A percentile compares a stretch with the other conserved stretches of the same genome.
Evolutionary conservation across 2,329 filamentous ascomycete genomes (phyloP).

Genomic region (Dothideomycetes sp.): DNA sequence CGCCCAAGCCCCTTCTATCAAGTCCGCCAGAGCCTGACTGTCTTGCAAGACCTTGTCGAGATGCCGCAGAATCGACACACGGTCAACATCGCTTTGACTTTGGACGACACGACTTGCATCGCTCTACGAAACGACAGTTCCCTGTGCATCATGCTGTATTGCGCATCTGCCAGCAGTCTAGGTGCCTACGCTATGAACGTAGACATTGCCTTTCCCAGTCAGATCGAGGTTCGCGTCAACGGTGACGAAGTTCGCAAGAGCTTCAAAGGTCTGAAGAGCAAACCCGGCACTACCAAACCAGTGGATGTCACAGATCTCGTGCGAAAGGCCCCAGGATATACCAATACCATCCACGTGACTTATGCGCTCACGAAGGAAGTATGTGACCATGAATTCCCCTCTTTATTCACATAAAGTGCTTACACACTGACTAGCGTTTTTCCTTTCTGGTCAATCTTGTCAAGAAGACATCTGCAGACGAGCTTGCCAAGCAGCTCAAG

Average conservation of each 20-base stretch:
- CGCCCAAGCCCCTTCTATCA: conserved; percentile 72
- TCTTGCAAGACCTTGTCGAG: conserved; percentile 55
- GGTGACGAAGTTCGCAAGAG: conserved; percentile 85
- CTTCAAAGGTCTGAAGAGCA: conserved; percentile 88
- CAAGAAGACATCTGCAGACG: conserved; percentile 58
- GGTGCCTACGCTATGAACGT: conserved; percentile 45
- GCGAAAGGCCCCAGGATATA: conserved; percentile 58
- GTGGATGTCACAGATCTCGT: conserved; percentile 79
- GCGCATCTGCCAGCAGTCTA: conserved; percentile 46
- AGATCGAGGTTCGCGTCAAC: conserved; percentile 89
- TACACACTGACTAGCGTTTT: neutral
- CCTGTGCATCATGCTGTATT: conserved; percentile 73
- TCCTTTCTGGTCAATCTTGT: conserved; percentile 64
- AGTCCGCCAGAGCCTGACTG: conserved; percentile 55
- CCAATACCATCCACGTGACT: conserved; percentile 73
- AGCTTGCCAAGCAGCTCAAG: conserved; percentile 60
- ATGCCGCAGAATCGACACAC: conserved; percentile 52
- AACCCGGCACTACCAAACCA: conserved; percentile 85
- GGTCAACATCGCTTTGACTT: conserved; percentile 48
- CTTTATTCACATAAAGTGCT: conserved; percentile 25
- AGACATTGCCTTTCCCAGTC: conserved; percentile 82
- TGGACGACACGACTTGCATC: conserved; percentile 45
- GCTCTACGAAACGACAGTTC: conserved; percentile 52
- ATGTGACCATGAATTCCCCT: neutral
- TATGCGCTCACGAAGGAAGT: conserved; percentile 89